These are phyloP conservation scores for Lepiota brunneoincarnata DNA, from an alignment of 768 basidiomycete species.

Conservation along the genomic window DNA sequence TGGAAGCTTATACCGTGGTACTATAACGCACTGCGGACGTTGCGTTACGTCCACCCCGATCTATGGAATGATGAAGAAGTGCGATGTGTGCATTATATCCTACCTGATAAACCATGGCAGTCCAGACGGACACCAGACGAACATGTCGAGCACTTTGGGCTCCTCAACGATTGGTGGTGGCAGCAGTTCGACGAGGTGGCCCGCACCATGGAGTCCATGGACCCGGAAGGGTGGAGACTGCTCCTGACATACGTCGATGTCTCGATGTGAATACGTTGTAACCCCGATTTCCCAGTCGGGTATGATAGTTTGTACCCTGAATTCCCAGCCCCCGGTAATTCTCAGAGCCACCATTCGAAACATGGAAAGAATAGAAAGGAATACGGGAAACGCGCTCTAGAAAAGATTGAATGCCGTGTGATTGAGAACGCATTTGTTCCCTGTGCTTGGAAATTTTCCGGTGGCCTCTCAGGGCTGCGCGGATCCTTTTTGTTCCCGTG, in stretches of 20 bases:
- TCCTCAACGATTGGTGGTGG: slow-evolving; percentile 81
- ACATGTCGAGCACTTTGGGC: slow-evolving; percentile 41
- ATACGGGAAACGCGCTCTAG: too few species aligned
- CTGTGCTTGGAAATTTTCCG: neutral
- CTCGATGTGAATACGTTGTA: slow-evolving; percentile 14
- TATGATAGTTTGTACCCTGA: neutral
- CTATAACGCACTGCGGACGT: slow-evolving; percentile 92
- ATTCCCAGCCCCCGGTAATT: neutral
- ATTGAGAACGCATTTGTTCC: neutral
- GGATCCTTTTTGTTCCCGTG: too few species aligned
- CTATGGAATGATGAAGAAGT: slow-evolving; percentile 88
- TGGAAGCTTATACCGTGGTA: slow-evolving; percentile 83
- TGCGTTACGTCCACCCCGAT: slow-evolving; percentile 64
- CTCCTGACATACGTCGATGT: slow-evolving; percentile 49
- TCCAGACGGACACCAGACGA: slow-evolving; percentile 39
- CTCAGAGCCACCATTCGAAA: too few species aligned
- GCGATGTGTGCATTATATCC: slow-evolving; percentile 84
- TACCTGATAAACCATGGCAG: slow-evolving; percentile 86
- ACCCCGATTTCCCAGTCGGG: slow-evolving; percentile 2
- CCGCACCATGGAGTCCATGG: slow-evolving; percentile 37
- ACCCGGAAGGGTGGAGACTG: slow-evolving; percentile 49
- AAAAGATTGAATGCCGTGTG: neutral
- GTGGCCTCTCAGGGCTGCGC: too few species aligned
- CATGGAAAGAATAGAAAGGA: too few species aligned
- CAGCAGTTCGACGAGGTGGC: slow-evolving; percentile 50